Base-by-base conservation (phyloP, 1,139 yeast genomes). In the Groenewaldozyma sp. region DNA sequence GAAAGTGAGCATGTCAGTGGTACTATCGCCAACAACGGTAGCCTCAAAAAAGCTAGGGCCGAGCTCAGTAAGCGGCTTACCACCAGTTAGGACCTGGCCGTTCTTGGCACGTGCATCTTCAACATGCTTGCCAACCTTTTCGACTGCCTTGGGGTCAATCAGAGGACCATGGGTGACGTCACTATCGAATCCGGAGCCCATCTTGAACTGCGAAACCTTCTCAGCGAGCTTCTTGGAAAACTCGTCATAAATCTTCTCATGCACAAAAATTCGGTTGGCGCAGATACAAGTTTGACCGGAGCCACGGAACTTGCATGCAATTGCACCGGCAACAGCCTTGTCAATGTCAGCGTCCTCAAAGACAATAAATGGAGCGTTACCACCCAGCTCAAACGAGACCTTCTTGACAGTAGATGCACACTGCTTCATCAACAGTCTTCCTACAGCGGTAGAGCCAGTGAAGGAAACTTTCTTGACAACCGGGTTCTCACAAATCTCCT, bases 361-460 rank as follows among this genome's bases (percentile, higher is more conserved):
- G 9, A 86, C 87, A 46, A 87, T 79, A 50, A 86, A 78, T 14
- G 96, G 95, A 3, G 96, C 94, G 59, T 87, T 88, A 32, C 96
- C 97, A 35, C 97, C 97, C 39, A 87, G 68, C 63, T 88, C 96
- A 57, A 88, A 73, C 0, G 94, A 81, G 32, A 83, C 66, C 58
- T 87, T 87, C 63, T 88, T 88, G 56, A 87, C 68, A 6, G 94
- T 80, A 2, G 78, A 67, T 1, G 94, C 67, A 6, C 87, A 71
- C 60, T 84, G 94, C 35, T 67, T 58, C 93, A 84, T 82, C 51
- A 87, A 70, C 36, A 83, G 59, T 61, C 81, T 79, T 38, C 96
- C 95, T 14, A 86, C 86, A 34, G 67, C 67, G 11, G 95, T 88
- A 4, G 95, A 84, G 3, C 97, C 96, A 10, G 97, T 88, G 63